phyloP scores from a whole-genome alignment of 164 flowering plant species.

The grape (Vitis vinifera) region DNA sequence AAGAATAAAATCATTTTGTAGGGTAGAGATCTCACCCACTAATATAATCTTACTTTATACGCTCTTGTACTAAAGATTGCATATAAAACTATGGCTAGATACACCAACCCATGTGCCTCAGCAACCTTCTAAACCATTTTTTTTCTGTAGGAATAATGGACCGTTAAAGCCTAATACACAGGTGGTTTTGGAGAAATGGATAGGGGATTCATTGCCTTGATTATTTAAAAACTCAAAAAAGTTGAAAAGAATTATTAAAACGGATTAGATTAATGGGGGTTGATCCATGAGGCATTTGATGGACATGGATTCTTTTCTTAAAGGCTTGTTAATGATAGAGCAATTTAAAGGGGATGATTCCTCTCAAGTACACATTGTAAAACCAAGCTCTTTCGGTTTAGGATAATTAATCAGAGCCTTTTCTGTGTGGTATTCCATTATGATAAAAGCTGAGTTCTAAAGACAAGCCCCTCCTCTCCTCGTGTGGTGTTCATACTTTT shows the following conservation, averaged over 20 bases:
- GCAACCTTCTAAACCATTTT: conserved; percentile 10
- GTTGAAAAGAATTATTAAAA: background rate
- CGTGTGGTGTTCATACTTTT: conserved; percentile 34
- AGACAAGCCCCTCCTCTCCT: conserved; percentile 7
- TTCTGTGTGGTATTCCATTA: background rate
- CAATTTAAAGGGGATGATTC: no score
- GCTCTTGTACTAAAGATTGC: conserved; percentile 7
- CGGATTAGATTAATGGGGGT: no score
- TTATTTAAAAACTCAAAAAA: conserved; percentile 9
- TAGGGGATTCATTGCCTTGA: conserved; percentile 10
- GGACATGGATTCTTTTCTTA: background rate
- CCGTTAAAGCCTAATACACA: conserved; percentile 37
- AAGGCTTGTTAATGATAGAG: no score
- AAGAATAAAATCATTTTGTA: conserved; percentile 35
- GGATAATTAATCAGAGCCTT: no score
- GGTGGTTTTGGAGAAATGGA: conserved; percentile 2
- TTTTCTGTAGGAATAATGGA: conserved; percentile 22
- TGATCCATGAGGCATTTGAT: background rate
- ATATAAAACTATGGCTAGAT: conserved; percentile 15
- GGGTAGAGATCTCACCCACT: conserved; percentile 25
- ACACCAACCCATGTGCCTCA: conserved; percentile 50
- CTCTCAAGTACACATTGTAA: no score
- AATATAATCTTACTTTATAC: conserved; percentile 1
- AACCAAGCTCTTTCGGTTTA: no score
- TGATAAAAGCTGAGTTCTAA: background rate